phyloP scores from a whole-genome alignment of 345 rosid species.

The Citrus sinensis region DVS_A1.0 CM039163.1:41834001-41834500 shows the following conservation, averaged over 20 bases:
- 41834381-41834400: slow-evolving; percentile 48
- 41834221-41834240: background rate
- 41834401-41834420: slow-evolving; percentile 55
- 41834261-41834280: background rate
- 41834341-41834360: no score
- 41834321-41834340: no score
- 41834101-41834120: background rate
- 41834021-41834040: no score
- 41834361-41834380: no score
- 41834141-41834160: no score
- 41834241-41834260: background rate
- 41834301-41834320: no score
- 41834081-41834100: no score
- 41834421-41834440: slow-evolving; percentile 65
- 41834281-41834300: no score
- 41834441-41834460: slow-evolving; percentile 78
- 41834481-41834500: slow-evolving; percentile 51
- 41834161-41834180: background rate
- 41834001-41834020: background rate
- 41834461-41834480: slow-evolving; percentile 93
- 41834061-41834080: no score
- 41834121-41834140: background rate
- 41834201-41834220: background rate
- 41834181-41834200: background rate
- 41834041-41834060: no score